Evolutionary conservation across 2,329 filamentous ascomycete species (phyloP), one percentile per base, ranked within the genome.

Genomic region (Drechslerella coelobrocha): DNA sequence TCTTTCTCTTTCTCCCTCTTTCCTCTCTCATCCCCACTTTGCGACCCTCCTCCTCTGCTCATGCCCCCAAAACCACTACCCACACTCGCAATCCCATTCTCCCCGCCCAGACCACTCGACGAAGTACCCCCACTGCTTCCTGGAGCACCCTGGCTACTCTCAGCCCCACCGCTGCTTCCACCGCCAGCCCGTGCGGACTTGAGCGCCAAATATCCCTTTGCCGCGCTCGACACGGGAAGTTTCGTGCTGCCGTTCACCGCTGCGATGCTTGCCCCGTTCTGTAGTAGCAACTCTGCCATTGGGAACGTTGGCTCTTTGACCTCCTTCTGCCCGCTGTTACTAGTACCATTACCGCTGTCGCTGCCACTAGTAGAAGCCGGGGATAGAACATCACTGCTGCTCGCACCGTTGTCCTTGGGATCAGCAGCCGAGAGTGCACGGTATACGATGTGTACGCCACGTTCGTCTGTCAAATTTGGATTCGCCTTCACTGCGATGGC

Each of bases 391-490:
- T 12, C 10, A 65, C 23, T 76, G 75, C 26, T 76, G 50, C 47
- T 9, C 34, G 31, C 27, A 17, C 24, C 12, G 10, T 66, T 61
- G 9, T 56, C 59, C 1, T 53, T 24, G 0, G 94, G 94, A 76
- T 99, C 94, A 2, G 92, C 92, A 3, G 93, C 92, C 21, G 92
- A 92, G 23, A 99, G 85, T 14, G 95, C 95, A 43, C 99, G 83
- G 81, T 92, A 97, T 14, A 97, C 85, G 0, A 90, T 88, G 78
- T 95, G 93, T 0, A 93, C 97, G 43, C 89, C 90, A 59, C 94
- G 86, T 39, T 88, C 90, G 78, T 99, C 94, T 3, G 87, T 82
- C 2, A 88, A 85, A 76, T 99, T 99, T 12, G 92, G 90, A 76
- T 92, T 96, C 12, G 91, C 94, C 72, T 85, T 85, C 29, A 97